Conservation (phyloP, 352 stramenopile genomes). For the Blastocystis sp. region DNA sequence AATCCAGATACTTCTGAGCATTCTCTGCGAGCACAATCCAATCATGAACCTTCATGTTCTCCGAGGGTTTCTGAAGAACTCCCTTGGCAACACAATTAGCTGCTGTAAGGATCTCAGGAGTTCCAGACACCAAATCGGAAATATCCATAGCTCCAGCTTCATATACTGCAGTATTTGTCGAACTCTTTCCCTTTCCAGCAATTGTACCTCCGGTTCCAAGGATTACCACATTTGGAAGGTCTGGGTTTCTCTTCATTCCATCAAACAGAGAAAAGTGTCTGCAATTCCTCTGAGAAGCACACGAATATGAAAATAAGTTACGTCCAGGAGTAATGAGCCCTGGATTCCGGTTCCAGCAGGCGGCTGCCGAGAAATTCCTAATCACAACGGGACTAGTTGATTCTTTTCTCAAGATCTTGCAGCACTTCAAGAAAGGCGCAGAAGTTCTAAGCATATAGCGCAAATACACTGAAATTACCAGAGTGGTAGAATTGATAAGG, state of each 20-base stretch:
- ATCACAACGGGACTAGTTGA: neutral
- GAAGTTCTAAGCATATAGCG: neutral
- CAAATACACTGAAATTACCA: neutral
- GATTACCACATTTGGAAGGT: slow-evolving; percentile 49
- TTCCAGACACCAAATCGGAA: slow-evolving; percentile 12
- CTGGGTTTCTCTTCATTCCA: neutral
- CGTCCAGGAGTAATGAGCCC: neutral
- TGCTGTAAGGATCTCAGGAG: slow-evolving; percentile 17
- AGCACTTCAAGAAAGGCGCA: neutral
- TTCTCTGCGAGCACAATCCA: slow-evolving; percentile 40
- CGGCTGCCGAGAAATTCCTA: neutral
- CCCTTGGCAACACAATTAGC: slow-evolving; percentile 51
- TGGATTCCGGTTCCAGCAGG: neutral
- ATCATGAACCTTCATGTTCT: slow-evolving; percentile 49
- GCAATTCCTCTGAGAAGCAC: neutral
- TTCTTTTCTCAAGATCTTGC: neutral
- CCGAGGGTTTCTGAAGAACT: slow-evolving; percentile 49
- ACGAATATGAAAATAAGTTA: neutral
- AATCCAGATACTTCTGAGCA: slow-evolving; percentile 37
- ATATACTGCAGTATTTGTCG: slow-evolving; percentile 55
- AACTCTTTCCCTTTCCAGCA: slow-evolving; percentile 50
- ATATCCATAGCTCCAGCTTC: slow-evolving; percentile 52
- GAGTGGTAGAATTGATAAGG: neutral
- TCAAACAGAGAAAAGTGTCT: slow-evolving; percentile 27
- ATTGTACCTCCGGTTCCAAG: slow-evolving; percentile 49